Conservation (phyloP, 108 stramenopile genomes). For the Bacterosira constricta region DNA sequence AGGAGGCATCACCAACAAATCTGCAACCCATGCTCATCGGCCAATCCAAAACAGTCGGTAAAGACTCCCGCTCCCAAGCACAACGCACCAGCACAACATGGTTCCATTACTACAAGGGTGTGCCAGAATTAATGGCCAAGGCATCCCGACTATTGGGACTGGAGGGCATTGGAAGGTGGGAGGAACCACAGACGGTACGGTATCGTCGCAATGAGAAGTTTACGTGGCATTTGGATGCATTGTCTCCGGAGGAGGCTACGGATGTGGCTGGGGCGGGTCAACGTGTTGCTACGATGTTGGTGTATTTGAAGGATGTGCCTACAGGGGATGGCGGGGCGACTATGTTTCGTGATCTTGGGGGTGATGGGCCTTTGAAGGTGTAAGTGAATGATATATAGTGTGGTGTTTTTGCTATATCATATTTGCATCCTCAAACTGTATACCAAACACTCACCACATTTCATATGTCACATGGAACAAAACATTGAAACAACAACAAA, state of each 20-base stretch:
- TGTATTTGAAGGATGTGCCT: slow-evolving; percentile 71
- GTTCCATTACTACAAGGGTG: slow-evolving; percentile 74
- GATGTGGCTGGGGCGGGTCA: slow-evolving; percentile 59
- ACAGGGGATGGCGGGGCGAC: slow-evolving; percentile 72
- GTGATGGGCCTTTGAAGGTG: slow-evolving; percentile 54
- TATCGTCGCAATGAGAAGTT: slow-evolving; percentile 79
- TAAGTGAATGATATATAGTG: too few species aligned
- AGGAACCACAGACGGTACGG: slow-evolving; percentile 86
- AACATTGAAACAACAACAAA: background rate
- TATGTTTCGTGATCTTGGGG: slow-evolving; percentile 77
- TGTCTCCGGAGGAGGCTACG: slow-evolving; percentile 55
- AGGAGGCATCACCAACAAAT: background rate
- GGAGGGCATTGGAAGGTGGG: slow-evolving; percentile 65
- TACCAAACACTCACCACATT: too few species aligned
- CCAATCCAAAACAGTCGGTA: slow-evolving; percentile 82
- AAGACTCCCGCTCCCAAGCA: slow-evolving; percentile 62
- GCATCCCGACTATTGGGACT: slow-evolving; percentile 76
- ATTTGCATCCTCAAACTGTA: too few species aligned
- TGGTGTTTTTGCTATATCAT: too few species aligned
- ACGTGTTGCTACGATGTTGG: slow-evolving; percentile 76
- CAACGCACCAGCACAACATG: slow-evolving; percentile 82
- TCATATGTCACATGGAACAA: background rate
- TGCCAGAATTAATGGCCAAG: slow-evolving; percentile 81
- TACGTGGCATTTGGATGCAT: slow-evolving; percentile 86
- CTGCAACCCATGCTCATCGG: slow-evolving; percentile 53